Percentiles rank a stretch among this genome's conserved stretches.
phyloP scores from a whole-genome alignment of 805 yeast genomes.

The Candida quercuum region DNA sequence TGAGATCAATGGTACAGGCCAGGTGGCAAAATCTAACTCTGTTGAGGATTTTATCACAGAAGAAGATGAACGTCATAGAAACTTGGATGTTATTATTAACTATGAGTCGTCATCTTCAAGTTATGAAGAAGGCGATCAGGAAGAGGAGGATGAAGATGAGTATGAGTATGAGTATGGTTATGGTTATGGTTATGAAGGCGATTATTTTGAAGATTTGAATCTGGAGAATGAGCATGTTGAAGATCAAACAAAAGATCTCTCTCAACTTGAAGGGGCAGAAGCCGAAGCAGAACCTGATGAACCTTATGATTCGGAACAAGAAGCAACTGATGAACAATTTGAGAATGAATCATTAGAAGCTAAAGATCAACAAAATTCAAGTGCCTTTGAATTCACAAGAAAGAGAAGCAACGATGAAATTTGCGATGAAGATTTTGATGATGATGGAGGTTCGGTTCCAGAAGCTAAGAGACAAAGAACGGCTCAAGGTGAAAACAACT shows the following conservation, averaged over 20 bases:
- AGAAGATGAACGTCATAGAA: too few species aligned
- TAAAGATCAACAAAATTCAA: background rate
- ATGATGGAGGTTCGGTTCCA: conserved; percentile 5
- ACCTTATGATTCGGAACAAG: background rate
- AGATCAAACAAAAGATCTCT: background rate
- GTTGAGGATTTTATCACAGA: too few species aligned
- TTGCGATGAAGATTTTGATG: conserved; percentile 2
- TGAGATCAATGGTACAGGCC: too few species aligned
- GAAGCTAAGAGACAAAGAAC: conserved; percentile 1
- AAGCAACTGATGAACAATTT: background rate
- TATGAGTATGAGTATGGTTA: background rate
- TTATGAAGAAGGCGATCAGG: too few species aligned
- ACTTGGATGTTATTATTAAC: too few species aligned
- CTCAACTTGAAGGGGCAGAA: too few species aligned
- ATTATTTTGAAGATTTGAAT: too few species aligned
- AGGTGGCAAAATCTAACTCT: too few species aligned
- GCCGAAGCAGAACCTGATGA: background rate
- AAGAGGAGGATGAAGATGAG: background rate
- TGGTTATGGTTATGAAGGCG: background rate
- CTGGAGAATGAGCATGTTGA: too few species aligned
- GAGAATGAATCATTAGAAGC: background rate
- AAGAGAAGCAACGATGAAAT: background rate
- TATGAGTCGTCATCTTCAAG: too few species aligned
- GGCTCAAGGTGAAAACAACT: background rate
- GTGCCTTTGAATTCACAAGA: background rate